phyloP scores from a whole-genome alignment of 371 early-diverging fungal species.

The Apophysomyces sp. region DNA sequence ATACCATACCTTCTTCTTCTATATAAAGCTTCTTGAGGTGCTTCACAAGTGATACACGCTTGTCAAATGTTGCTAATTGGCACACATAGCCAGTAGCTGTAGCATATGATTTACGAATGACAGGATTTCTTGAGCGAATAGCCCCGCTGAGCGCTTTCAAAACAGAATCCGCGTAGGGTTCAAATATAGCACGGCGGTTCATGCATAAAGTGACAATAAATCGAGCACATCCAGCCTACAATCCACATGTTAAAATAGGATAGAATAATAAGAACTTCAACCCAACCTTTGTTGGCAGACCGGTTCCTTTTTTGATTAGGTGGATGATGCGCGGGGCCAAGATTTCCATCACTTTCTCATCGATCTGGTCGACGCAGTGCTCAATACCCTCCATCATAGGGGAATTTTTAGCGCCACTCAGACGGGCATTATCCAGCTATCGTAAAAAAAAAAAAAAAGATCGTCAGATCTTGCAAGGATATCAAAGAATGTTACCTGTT shows the following conservation, averaged over 20 bases:
- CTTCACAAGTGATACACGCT: slow-evolving; percentile 63
- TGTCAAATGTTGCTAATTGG: slow-evolving; percentile 57
- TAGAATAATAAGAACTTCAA: slow-evolving; percentile 7
- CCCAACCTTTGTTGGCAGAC: slow-evolving; percentile 85
- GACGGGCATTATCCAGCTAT: slow-evolving; percentile 70
- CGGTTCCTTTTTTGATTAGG: slow-evolving; percentile 82
- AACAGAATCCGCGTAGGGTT: slow-evolving; percentile 62
- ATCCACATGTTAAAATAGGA: slow-evolving; percentile 12
- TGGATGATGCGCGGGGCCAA: slow-evolving; percentile 67
- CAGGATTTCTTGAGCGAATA: slow-evolving; percentile 75
- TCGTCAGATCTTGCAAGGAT: not conserved
- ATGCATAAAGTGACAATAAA: slow-evolving; percentile 77
- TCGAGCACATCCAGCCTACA: slow-evolving; percentile 84
- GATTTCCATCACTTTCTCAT: slow-evolving; percentile 61
- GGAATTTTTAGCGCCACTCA: slow-evolving; percentile 69
- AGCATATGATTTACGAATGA: slow-evolving; percentile 84
- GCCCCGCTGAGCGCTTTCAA: slow-evolving; percentile 78
- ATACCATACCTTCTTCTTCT: slow-evolving; percentile 56
- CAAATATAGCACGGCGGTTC: slow-evolving; percentile 58
- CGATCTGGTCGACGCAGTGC: slow-evolving; percentile 74
- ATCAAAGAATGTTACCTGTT: slow-evolving; percentile 50
- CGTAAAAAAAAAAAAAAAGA: not conserved
- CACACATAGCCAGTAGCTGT: slow-evolving; percentile 82
- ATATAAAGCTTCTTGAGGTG: slow-evolving; percentile 74
- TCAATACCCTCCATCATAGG: slow-evolving; percentile 89